Evolutionary conservation across 768 basidiomycete species (phyloP).

Genomic region (Pulveroboletus ravenelii): DNA sequence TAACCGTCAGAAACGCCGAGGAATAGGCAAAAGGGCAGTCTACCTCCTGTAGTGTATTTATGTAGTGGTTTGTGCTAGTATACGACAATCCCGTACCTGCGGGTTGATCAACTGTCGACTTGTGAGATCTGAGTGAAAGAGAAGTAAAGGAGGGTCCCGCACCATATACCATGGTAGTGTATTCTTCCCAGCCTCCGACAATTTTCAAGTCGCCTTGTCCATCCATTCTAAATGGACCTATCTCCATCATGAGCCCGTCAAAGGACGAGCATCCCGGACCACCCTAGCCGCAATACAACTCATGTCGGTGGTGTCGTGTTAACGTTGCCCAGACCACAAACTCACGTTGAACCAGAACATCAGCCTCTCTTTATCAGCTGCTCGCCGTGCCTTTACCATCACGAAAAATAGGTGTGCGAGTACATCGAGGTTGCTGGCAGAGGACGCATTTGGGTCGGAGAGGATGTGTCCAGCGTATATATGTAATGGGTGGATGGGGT

Average conservation of each 20-base stretch:
- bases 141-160: constrained; percentile 27
- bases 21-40: constrained; percentile 11
- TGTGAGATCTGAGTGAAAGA: constrained; percentile 7
- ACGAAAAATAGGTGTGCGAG: constrained; percentile 85
- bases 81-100: constrained; percentile 95
- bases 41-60: constrained; percentile 74
- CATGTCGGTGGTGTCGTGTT: not conserved
- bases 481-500: constrained; percentile 64
- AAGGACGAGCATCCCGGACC: constrained; percentile 98
- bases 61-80: constrained; percentile 77
- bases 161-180: constrained; percentile 91
- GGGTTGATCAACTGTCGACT: constrained; percentile 84
- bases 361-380: constrained; percentile 84
- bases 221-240: constrained; percentile 88
- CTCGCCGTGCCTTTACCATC: constrained; percentile 79
- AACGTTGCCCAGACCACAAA: constrained; percentile 22
- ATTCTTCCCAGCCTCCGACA: constrained; percentile 94
- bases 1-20: not conserved
- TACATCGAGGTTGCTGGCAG: constrained; percentile 51
- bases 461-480: constrained; percentile 82
- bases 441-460: constrained; percentile 62
- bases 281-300: constrained; percentile 46
- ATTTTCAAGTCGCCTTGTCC: constrained; percentile 65
- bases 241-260: constrained; percentile 96
- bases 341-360: constrained; percentile 97